Base-by-base conservation (phyloP, 2,329 filamentous ascomycete genomes). In the Alternaria arborescens region DNA sequence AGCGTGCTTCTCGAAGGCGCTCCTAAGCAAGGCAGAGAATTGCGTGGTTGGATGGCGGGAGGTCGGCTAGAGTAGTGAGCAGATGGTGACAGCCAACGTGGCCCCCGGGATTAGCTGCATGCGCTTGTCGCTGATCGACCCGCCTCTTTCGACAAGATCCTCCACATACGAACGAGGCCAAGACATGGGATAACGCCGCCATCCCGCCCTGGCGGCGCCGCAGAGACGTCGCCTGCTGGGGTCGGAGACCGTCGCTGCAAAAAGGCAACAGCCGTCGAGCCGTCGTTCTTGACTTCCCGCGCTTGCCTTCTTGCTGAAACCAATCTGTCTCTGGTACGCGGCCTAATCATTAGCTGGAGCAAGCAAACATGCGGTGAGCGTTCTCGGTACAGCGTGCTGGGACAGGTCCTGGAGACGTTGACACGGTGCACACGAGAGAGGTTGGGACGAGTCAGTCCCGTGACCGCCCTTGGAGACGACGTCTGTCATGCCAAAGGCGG, bases 121-220 rank as follows among this genome's bases (percentile, higher is more conserved):
- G 67, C 74, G 71, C 73, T 77, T 75, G 75, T 71, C 50, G 67
- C 68, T 77, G 76, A 78, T 78, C 76, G 76, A 77, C 76, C 75
- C 75, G 75, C 73, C 69, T 75, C 68, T 71, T 65, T 65, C 60
- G 61, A 58, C 73, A 54, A 72, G 74, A 77, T 77, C 74, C 70
- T 76, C 75, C 72, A 74, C 74, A 75, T 67, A 69, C 71, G 66
- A 73, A 72, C 68, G 60, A 67, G 64, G 72, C 74, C 76, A 77
- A 77, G 76, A 62, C 65, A 65, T 65, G 66, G 63, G 61, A 67
- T 63, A 69, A 72, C 74, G 72, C 71, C 73, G 74, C 72, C 67
- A 76, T 74, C 74, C 58, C 71, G 68, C 68, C 66, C 69, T 73
- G 69, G 66, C 70, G 73, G 73, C 69, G 70, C 71, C 71, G 58